These are phyloP conservation scores for Panicum virgatum DNA, from an alignment of 202 grass and related monocot species.

Conservation along the genomic window DNA sequence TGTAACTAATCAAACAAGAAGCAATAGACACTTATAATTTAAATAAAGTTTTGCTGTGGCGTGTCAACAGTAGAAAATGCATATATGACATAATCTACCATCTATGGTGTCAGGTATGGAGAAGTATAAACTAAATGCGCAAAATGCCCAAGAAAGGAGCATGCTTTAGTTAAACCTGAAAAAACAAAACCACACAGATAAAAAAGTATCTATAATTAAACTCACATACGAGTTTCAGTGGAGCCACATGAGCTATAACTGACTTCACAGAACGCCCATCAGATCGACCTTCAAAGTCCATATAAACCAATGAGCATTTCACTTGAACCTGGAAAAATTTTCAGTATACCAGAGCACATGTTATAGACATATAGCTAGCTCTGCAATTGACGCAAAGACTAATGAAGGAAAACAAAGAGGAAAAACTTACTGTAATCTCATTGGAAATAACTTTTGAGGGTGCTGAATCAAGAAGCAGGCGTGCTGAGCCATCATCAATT, in stretches of 20 bases:
- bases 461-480: slow-evolving; percentile 80
- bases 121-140: slow-evolving; percentile 3
- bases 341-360: slow-evolving; percentile 14
- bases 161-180: slow-evolving; percentile 32
- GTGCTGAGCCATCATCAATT: slow-evolving; percentile 85
- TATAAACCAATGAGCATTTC: slow-evolving; percentile 84
- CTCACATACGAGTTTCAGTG: slow-evolving; percentile 84
- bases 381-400: background rate
- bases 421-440: slow-evolving; percentile 78
- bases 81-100: slow-evolving; percentile 6
- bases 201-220: slow-evolving; percentile 19
- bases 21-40: background rate
- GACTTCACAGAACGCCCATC: slow-evolving; percentile 96
- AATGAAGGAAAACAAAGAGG: slow-evolving; percentile 13
- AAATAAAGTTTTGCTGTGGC: background rate
- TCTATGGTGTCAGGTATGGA: slow-evolving; percentile 1
- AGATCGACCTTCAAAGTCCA: slow-evolving; percentile 99
- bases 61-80: background rate
- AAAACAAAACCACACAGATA: slow-evolving; percentile 20
- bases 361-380: background rate
- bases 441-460: slow-evolving; percentile 93
- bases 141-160: slow-evolving; percentile 5
- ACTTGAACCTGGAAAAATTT: slow-evolving; percentile 81
- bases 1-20: slow-evolving; percentile 7
- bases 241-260: slow-evolving; percentile 88